These are phyloP conservation scores for Metarhizium sp. DNA, from an alignment of 2,329 filamentous ascomycete genomes.

Conservation along the genomic window DNA sequence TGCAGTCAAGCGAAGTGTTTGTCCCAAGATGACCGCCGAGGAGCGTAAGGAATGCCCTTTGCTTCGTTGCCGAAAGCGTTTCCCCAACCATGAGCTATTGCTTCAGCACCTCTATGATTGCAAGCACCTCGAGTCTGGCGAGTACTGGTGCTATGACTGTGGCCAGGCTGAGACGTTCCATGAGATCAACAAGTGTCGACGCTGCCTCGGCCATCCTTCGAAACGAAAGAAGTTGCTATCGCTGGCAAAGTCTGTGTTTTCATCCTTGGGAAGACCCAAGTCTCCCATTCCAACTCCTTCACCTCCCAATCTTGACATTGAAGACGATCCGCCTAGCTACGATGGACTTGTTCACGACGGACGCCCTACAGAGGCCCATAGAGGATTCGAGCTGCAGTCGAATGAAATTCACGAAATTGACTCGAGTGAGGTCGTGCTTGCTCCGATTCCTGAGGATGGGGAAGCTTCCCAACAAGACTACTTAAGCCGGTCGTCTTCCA, in stretches of 20 bases:
- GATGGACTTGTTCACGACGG: slow-evolving; percentile 26
- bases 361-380: slow-evolving; percentile 11
- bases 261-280: slow-evolving; percentile 38
- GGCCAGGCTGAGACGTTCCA: slow-evolving; percentile 41
- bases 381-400: slow-evolving; percentile 33
- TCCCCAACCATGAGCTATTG: slow-evolving; percentile 44
- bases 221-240: slow-evolving; percentile 42
- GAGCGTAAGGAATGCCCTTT: slow-evolving; percentile 44
- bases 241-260: slow-evolving; percentile 45
- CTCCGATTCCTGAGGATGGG: slow-evolving; percentile 18
- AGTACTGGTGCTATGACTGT: slow-evolving; percentile 50
- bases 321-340: slow-evolving; percentile 36
- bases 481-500: not conserved
- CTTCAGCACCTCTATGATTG: slow-evolving; percentile 42
- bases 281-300: slow-evolving; percentile 15
- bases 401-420: slow-evolving; percentile 45
- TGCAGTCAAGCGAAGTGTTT: slow-evolving; percentile 44
- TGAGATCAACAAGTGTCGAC: slow-evolving; percentile 36
- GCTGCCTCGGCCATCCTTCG: slow-evolving; percentile 39
- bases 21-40: slow-evolving; percentile 33
- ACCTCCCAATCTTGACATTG: slow-evolving; percentile 16
- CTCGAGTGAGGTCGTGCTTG: slow-evolving; percentile 32
- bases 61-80: slow-evolving; percentile 38
- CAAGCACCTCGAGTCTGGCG: slow-evolving; percentile 35
- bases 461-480: slow-evolving; percentile 5